Percentiles rank a stretch among this genome's conserved stretches.
Conservation (phyloP, 2,329 filamentous ascomycete species). For the Cladosporium sp. region DNA sequence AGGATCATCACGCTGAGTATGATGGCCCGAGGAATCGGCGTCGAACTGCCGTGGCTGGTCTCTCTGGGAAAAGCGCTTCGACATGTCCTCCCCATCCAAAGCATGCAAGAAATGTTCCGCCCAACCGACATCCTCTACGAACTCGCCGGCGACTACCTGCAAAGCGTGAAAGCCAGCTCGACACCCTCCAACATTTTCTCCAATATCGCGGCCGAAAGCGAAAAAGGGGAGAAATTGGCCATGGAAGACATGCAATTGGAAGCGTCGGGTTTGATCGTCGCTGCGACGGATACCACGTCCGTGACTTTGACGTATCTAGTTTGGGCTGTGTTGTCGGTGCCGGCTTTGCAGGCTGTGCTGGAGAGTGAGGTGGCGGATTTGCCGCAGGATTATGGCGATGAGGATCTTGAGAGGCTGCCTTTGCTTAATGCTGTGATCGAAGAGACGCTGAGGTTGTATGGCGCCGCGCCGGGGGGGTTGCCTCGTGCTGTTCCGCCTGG, state of each 20-base stretch:
- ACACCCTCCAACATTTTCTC: constrained; percentile 25
- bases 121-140: constrained; percentile 18
- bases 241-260: constrained; percentile 27
- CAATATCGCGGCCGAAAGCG: constrained; percentile 24
- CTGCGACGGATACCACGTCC: constrained; percentile 40
- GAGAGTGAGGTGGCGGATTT: constrained; percentile 24
- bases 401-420: constrained; percentile 14
- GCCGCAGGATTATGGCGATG: constrained; percentile 16
- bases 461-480: constrained; percentile 19
- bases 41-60: constrained; percentile 28
- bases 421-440: constrained; percentile 16
- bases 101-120: constrained; percentile 19
- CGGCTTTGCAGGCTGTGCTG: constrained; percentile 18
- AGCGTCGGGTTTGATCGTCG: constrained; percentile 42
- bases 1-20: constrained; percentile 26
- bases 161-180: constrained; percentile 19
- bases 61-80: constrained; percentile 16
- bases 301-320: constrained; percentile 28
- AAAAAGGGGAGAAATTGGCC: constrained; percentile 19
- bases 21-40: constrained; percentile 28
- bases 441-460: constrained; percentile 22
- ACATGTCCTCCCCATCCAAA: constrained; percentile 15
- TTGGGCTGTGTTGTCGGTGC: constrained; percentile 26
- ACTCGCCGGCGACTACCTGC: constrained; percentile 22
- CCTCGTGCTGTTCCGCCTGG: constrained; percentile 20